Evolutionary conservation across 768 basidiomycete species (phyloP).

Genomic region (Tulasnella sp.): DNA sequence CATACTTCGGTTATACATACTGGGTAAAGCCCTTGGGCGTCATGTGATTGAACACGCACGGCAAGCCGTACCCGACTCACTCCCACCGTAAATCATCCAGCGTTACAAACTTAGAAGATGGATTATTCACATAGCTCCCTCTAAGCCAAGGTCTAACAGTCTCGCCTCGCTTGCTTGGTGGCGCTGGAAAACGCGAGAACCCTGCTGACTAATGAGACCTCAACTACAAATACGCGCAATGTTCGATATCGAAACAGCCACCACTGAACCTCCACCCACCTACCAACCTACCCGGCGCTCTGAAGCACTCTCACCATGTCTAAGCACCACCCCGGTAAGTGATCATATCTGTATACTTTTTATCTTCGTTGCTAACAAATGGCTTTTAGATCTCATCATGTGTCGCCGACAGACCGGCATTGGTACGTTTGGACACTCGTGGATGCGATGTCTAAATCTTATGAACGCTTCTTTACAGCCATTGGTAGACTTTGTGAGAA

Average conservation of each 20-base stretch:
- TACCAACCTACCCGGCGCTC: not conserved
- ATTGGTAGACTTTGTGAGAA: constrained; percentile 98
- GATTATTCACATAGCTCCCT: too few relatives aligned
- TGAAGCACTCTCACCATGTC: constrained; percentile 52
- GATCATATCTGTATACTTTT: not conserved
- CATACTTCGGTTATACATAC: too few relatives aligned
- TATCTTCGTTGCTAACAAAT: not conserved
- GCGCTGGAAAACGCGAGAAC: not conserved
- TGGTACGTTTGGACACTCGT: constrained; percentile 46
- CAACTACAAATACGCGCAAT: not conserved
- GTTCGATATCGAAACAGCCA: not conserved
- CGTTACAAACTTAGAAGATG: too few relatives aligned
- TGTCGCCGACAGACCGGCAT: constrained; percentile 97
- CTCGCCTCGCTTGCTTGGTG: not conserved
- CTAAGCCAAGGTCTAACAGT: not conserved
- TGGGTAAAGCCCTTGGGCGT: too few relatives aligned
- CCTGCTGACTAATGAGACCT: not conserved
- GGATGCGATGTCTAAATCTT: constrained; percentile 18
- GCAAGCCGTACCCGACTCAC: too few relatives aligned
- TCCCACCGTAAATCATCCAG: too few relatives aligned
- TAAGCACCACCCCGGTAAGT: constrained; percentile 80
- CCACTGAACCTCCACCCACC: not conserved
- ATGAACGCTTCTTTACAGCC: constrained; percentile 48
- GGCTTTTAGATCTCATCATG: constrained; percentile 83
- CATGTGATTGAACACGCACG: too few relatives aligned